Evolutionary conservation across 106 monocot species (phyloP), one percentile per base, ranked within the genome.

Genomic region (Phalaenopsis equestris): DNA sequence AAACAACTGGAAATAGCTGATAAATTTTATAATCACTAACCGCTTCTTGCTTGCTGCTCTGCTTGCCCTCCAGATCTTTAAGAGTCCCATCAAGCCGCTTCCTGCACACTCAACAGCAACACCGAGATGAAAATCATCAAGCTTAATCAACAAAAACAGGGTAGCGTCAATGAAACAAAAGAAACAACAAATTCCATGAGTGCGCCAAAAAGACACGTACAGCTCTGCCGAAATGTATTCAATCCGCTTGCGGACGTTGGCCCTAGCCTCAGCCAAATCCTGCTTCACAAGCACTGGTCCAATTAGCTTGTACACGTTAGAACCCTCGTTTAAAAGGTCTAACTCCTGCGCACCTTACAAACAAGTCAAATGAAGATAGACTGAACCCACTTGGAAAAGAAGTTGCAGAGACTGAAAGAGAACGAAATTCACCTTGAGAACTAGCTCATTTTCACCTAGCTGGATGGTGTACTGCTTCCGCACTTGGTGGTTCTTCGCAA

Each of bases 391-490:
- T 3, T 52, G 52, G 11, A 0, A 6, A 30, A 65, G 55, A 37
- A 64, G 8, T 4, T 0, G 30, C 10, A 24, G 12, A 38, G 19
- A 38, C 21, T 17, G 14, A 56, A 15, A 48, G 55, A 41, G 48
- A 42, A 12, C 39, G 10, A 37, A 19, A 42, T 17, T 57, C 55
- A 87, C 90, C 88, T 94, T 94, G 85, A 94, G 86, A 19, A 97
- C 97, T 75, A 97, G 94, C 81, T 97, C 94, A 83, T 97, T 97
- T 88, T 97, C 97, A 21, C 97, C 94, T 6, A 97, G 89, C 86
- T 97, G 97, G 80, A 97, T 90, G 30, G 94, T 94, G 89, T 94
- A 94, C 89, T 97, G 94, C 89, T 94, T 97, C 75, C 94, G 75
- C 79, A 97, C 87, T 88, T 97, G 92, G 75, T 97, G 90, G 78